These are phyloP conservation scores for Xylaria intraflava DNA, from an alignment of 495 filamentous ascomycete genomes.

Conservation along the genomic window DNA sequence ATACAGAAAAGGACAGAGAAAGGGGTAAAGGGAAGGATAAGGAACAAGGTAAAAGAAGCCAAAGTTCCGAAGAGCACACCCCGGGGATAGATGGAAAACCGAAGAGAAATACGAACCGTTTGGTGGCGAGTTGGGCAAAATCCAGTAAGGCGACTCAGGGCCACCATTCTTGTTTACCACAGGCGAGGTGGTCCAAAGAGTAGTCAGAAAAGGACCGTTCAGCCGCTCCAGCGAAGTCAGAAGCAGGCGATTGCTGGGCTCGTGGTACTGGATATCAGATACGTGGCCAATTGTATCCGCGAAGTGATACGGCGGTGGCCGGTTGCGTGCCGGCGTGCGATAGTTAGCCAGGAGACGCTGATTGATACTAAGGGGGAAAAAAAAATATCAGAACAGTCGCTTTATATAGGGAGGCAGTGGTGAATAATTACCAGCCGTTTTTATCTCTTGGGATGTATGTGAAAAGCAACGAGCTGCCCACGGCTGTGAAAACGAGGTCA, in stretches of 20 bases:
- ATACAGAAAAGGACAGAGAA: neutral
- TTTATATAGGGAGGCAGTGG: neutral
- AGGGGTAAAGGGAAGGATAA: no score
- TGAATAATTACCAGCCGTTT: constrained; percentile 1
- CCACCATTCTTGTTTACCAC: no score
- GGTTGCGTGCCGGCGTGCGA: neutral
- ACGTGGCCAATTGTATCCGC: constrained; percentile 5
- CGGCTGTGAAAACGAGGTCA: neutral
- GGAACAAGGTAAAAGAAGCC: no score
- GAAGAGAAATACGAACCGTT: neutral
- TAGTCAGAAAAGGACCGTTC: neutral
- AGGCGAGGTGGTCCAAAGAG: constrained; percentile 14
- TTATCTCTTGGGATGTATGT: constrained; percentile 22
- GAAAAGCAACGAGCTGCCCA: constrained; percentile 1
- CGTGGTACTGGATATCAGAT: constrained; percentile 27
- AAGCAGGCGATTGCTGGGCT: constrained; percentile 20
- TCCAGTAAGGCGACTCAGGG: no score
- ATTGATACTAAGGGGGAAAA: constrained; percentile 3
- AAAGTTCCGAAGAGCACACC: no score
- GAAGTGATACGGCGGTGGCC: neutral
- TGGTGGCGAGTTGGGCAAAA: constrained; percentile 1
- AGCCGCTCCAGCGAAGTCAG: constrained; percentile 14
- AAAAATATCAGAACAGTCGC: neutral
- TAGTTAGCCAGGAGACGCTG: constrained; percentile 1
- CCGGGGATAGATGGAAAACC: neutral